A percentile compares a stretch with the other conserved stretches of the same genome.
Evolutionary conservation across 306 rosid genomes (phyloP).

Genomic region (Gillenia trifoliata): DNA sequence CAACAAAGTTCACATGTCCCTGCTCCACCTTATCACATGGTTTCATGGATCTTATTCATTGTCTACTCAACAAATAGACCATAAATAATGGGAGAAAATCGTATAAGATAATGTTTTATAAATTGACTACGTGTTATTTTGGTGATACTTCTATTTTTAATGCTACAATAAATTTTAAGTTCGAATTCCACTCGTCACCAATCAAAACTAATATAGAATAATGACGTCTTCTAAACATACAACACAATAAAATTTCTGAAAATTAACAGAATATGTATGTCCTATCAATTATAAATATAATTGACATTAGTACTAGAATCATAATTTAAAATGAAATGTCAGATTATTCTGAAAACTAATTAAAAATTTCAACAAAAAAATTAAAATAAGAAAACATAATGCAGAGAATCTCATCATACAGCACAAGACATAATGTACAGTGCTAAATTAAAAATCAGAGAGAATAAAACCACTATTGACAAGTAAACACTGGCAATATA

Average conservation of each 20-base stretch:
- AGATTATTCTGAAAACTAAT: neutral
- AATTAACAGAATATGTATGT: too few species aligned
- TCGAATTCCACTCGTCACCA: neutral
- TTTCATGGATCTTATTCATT: constrained; percentile 27
- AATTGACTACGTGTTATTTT: neutral
- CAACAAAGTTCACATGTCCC: constrained; percentile 36
- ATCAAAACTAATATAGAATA: too few species aligned
- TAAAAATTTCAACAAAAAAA: neutral
- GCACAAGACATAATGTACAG: neutral
- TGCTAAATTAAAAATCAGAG: neutral
- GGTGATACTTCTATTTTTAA: too few species aligned
- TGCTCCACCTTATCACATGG: constrained; percentile 39
- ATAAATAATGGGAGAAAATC: neutral
- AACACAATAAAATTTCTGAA: too few species aligned
- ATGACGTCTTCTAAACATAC: too few species aligned
- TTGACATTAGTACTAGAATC: too few species aligned
- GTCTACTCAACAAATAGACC: constrained; percentile 17
- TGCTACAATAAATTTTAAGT: too few species aligned
- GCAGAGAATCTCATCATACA: constrained; percentile 19
- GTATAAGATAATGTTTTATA: neutral
- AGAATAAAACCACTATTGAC: constrained; percentile 10
- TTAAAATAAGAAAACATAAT: neutral
- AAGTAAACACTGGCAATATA: constrained; percentile 14
- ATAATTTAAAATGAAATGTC: neutral
- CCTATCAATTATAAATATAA: too few species aligned